Percentiles rank a stretch among this genome's conserved stretches.
Evolutionary conservation across 2,329 filamentous ascomycete species (phyloP).

Genomic region (Microsporum audouinii): DNA sequence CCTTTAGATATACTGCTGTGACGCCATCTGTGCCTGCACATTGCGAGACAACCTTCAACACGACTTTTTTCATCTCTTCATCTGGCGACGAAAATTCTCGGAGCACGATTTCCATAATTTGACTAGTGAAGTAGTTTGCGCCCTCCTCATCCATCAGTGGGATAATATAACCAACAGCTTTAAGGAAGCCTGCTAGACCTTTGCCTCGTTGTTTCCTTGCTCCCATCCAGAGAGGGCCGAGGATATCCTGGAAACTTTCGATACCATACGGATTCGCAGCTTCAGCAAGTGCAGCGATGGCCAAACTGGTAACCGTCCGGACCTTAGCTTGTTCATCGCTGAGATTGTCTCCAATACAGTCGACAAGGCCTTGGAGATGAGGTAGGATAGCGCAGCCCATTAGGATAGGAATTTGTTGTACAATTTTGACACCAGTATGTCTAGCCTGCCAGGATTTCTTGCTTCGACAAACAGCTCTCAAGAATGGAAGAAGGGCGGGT

Average conservation of each 20-base stretch:
- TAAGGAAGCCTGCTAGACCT: slow-evolving; percentile 86
- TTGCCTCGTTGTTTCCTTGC: slow-evolving; percentile 94
- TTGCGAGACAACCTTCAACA: slow-evolving; percentile 92
- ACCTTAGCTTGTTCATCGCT: slow-evolving; percentile 98
- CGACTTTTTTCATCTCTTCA: slow-evolving; percentile 99
- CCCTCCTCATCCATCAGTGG: slow-evolving; percentile 99
- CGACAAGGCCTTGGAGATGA: slow-evolving; percentile 88
- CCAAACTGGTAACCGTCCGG: slow-evolving; percentile 85
- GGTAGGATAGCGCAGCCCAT: slow-evolving; percentile 97
- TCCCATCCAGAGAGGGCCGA: slow-evolving; percentile 94
- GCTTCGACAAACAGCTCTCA: slow-evolving; percentile 88
- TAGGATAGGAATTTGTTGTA: slow-evolving; percentile 95
- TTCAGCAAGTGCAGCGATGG: slow-evolving; percentile 88
- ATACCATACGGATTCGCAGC: slow-evolving; percentile 98
- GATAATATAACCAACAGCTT: slow-evolving; percentile 96
- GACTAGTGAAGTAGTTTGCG: slow-evolving; percentile 95
- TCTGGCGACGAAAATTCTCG: slow-evolving; percentile 94
- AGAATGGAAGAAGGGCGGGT: slow-evolving; percentile 84
- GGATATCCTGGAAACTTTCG: slow-evolving; percentile 94
- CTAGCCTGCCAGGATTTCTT: slow-evolving; percentile 99
- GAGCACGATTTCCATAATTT: slow-evolving; percentile 97
- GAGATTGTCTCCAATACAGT: slow-evolving; percentile 89
- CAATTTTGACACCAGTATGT: slow-evolving; percentile 97
- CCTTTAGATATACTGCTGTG: slow-evolving; percentile 86
- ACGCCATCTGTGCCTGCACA: slow-evolving; percentile 92